Conservation (phyloP, 257 asterid species). For the Scutellaria minor region DNA sequence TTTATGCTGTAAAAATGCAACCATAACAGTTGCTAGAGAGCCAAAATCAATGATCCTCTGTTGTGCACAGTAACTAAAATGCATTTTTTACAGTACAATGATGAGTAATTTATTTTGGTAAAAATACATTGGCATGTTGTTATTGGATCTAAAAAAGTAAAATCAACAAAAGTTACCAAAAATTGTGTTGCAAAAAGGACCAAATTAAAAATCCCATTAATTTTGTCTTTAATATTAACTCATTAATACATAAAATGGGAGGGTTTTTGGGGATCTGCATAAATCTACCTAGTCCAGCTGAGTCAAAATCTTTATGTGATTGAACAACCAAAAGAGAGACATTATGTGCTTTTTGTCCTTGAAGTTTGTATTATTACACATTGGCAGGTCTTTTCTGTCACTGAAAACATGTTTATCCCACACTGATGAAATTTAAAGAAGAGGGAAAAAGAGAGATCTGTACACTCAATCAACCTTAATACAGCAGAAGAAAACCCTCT, state of each 20-base stretch:
- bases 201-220: too few species aligned
- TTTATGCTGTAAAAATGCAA: too few species aligned
- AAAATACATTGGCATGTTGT: too few species aligned
- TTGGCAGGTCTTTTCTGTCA: slow-evolving; percentile 39
- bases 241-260: neutral
- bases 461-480: slow-evolving; percentile 45
- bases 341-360: slow-evolving; percentile 73
- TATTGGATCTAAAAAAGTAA: too few species aligned
- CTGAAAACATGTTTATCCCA: slow-evolving; percentile 35
- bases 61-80: too few species aligned
- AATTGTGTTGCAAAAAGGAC: too few species aligned
- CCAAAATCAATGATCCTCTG: too few species aligned
- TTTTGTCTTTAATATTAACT: too few species aligned
- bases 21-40: too few species aligned
- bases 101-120: too few species aligned
- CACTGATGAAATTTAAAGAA: slow-evolving; percentile 21
- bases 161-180: too few species aligned
- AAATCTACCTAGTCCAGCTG: slow-evolving; percentile 64
- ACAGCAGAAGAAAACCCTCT: neutral
- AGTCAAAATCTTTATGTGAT: slow-evolving; percentile 58
- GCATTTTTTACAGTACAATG: too few species aligned
- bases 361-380: slow-evolving; percentile 61
- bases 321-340: slow-evolving; percentile 57
- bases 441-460: slow-evolving; percentile 39
- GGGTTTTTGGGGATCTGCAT: slow-evolving; percentile 70